These are phyloP conservation scores for Turritis glabra DNA, from an alignment of 345 rosid genomes.

Conservation along the genomic window DNA sequence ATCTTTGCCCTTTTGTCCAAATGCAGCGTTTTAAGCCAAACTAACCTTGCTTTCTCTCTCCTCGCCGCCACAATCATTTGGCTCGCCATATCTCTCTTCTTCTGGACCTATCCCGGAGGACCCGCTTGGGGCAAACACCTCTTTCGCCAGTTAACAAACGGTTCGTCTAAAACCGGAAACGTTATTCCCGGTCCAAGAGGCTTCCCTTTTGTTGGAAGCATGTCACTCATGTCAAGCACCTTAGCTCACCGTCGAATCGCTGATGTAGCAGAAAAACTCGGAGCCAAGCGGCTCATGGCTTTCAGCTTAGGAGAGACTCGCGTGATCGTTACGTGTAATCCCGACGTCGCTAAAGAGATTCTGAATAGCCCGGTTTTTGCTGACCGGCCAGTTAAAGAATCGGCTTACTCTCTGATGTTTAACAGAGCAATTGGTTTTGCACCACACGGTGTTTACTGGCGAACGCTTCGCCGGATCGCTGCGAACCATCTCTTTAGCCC, in stretches of 20 bases:
- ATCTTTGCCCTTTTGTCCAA: constrained; percentile 59
- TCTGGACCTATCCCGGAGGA: constrained; percentile 71
- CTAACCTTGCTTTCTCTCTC: constrained; percentile 45
- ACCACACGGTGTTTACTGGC: constrained; percentile 75
- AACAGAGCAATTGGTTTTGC: constrained; percentile 81
- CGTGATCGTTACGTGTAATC: constrained; percentile 63
- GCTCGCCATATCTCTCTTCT: constrained; percentile 44
- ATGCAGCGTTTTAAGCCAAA: constrained; percentile 51
- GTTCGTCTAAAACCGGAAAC: constrained; percentile 19
- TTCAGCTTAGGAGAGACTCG: constrained; percentile 72
- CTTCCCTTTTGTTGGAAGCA: constrained; percentile 64
- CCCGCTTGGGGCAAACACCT: constrained; percentile 71
- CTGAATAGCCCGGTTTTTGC: constrained; percentile 62
- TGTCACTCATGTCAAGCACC: constrained; percentile 56
- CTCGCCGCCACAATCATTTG: constrained; percentile 41
- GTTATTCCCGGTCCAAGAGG: constrained; percentile 79
- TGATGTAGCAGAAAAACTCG: constrained; percentile 41
- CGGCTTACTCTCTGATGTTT: constrained; percentile 75
- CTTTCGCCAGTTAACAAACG: constrained; percentile 17
- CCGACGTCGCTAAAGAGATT: constrained; percentile 69
- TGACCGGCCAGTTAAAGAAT: constrained; percentile 78
- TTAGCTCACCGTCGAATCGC: constrained; percentile 66
- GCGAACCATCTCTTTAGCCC: constrained; percentile 66
- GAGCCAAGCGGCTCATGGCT: constrained; percentile 65
- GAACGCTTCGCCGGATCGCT: constrained; percentile 63